Evolutionary conservation across 1,284 basidiomycete genomes (phyloP), one percentile per base, ranked within the genome.

Genomic region (Omphalotus olearius): DNA sequence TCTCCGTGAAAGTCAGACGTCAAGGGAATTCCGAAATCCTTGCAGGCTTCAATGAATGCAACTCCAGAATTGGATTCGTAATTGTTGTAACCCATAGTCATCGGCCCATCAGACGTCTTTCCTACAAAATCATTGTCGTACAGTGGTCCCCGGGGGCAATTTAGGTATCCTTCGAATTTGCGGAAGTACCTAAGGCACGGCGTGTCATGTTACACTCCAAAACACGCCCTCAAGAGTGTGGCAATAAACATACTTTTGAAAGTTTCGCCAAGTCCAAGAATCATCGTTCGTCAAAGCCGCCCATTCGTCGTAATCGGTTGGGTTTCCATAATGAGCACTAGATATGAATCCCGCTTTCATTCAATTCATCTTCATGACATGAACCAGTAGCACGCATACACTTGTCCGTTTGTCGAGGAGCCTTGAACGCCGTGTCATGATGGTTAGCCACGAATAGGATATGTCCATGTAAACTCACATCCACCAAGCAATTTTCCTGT

Each of bases 221-320:
- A 16, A 11, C 33, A 46, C n/a, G 30, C 10, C n/a, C n/a, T n/a
- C n/a, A n/a, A n/a, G n/a, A n/a, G n/a, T n/a, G n/a, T n/a, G n/a
- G 20, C 14, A 11, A 25, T 26, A 11, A 3, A 54, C 68, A 44
- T 59, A 79, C 80, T 64, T 60, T 50, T 69, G 65, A 52, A 88
- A 70, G 44, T 79, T 73, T 41, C 74, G 66, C 75, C 80, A 87
- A 14, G 78, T 68, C 85, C 85, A 89, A 11, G 74, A 71, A 9
- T 78, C 76, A 52, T 83, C 79, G n/a, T 73, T 75, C 16, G 70
- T 70, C 28, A 79, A 70, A n/a, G 66, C 57, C 0, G 77, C 82
- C 78, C 83, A 87, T 62, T 87, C 77, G 57, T 87, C 82, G 56
- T 79, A 88, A 59, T 88, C 86, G 0, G 77, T 77, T 1, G 85